Evolutionary conservation across 148 eudicot genomes (phyloP).

Genomic region (Rhododendron ovatum): DNA sequence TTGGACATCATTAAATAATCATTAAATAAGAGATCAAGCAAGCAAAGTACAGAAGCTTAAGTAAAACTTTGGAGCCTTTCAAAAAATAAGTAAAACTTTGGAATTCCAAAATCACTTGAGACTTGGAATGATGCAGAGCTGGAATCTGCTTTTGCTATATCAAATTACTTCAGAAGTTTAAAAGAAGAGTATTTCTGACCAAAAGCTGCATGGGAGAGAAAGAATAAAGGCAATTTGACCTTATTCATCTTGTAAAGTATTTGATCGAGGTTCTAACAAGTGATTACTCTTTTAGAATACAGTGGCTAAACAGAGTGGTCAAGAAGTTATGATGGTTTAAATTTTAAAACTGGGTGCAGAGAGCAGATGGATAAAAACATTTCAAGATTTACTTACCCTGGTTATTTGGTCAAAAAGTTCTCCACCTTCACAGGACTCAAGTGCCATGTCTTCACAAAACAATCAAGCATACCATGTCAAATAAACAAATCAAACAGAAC

Average conservation of each 20-base stretch:
- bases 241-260: neutral
- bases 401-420: conserved; percentile 98
- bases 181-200: neutral
- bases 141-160: neutral
- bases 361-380: neutral
- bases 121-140: neutral
- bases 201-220: neutral
- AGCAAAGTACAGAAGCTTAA: neutral
- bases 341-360: neutral
- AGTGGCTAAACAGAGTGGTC: neutral
- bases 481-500: neutral
- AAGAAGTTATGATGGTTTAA: neutral
- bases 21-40: neutral
- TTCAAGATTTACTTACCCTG: conserved; percentile 56
- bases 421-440: conserved; percentile 98
- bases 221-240: neutral
- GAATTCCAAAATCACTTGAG: neutral
- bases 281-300: neutral
- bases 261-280: neutral
- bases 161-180: neutral
- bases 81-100: neutral
- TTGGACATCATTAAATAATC: conserved; percentile 7
- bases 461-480: neutral
- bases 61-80: neutral
- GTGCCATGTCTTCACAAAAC: conserved; percentile 81